Conservation (phyloP, 257 asterid genomes). For the Jasminum sambac region DNA sequence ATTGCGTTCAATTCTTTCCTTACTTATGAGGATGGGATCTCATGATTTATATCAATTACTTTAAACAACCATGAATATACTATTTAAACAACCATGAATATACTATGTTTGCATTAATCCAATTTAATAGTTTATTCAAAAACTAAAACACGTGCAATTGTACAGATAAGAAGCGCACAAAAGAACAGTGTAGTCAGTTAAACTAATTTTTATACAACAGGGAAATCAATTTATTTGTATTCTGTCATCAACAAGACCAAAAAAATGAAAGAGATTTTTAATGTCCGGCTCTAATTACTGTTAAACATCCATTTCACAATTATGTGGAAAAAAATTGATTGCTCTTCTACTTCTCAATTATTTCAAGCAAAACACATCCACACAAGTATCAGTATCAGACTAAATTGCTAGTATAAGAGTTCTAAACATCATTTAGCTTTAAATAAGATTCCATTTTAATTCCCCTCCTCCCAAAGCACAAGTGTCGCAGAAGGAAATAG, state of each 20-base stretch:
- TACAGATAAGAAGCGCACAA: not conserved
- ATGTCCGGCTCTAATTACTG: not conserved
- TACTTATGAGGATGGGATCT: too few relatives aligned
- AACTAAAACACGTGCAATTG: not conserved
- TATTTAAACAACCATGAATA: too few relatives aligned
- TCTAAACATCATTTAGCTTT: not conserved
- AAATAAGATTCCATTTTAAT: slow-evolving; percentile 7
- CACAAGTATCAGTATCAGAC: not conserved
- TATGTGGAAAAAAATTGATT: not conserved
- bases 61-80: not conserved
- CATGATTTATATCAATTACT: too few relatives aligned
- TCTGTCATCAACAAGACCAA: not conserved
- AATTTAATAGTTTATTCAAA: not conserved
- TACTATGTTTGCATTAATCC: too few relatives aligned
- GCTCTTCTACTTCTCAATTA: not conserved
- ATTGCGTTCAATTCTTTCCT: too few relatives aligned
- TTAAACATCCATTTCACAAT: not conserved
- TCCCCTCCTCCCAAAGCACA: not conserved
- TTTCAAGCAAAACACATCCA: not conserved
- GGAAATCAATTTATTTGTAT: not conserved
- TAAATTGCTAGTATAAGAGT: not conserved
- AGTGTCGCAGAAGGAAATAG: not conserved
- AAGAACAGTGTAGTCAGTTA: not conserved
- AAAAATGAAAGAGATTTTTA: not conserved
- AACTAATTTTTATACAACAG: not conserved